Conservation (phyloP, 1,284 basidiomycete species). For the Trichosporon sp. region DNA sequence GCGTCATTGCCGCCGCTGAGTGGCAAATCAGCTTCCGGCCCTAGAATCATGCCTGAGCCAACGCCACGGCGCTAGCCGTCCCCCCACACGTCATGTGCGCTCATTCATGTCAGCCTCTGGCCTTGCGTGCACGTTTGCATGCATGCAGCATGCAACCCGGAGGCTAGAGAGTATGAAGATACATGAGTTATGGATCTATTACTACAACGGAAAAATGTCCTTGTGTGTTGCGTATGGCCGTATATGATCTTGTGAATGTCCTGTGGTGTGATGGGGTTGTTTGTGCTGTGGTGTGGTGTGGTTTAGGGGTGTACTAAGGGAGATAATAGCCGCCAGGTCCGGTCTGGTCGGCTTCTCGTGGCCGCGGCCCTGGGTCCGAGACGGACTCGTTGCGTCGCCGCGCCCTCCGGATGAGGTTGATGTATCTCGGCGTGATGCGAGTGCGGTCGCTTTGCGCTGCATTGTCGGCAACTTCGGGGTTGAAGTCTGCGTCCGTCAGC, state of each 20-base stretch:
- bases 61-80: not conserved
- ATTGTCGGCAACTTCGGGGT: constrained; percentile 22
- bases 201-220: not conserved
- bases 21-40: not conserved
- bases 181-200: not conserved
- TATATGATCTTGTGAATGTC: not conserved
- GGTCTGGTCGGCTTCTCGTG: constrained; percentile 37
- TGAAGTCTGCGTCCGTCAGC: constrained; percentile 36
- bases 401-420: constrained; percentile 42
- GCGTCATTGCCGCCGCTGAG: not conserved
- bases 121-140: not conserved
- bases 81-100: not conserved
- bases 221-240: not conserved
- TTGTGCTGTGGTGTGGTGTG: not conserved
- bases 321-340: constrained; percentile 34
- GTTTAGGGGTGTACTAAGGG: not conserved
- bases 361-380: constrained; percentile 14
- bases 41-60: not conserved
- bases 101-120: not conserved
- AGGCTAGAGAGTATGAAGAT: not conserved
- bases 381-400: constrained; percentile 14
- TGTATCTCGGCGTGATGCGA: constrained; percentile 31
- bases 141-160: not conserved
- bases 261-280: no score
- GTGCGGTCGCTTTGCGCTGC: constrained; percentile 13